Evolutionary conservation across 2,329 filamentous ascomycete species (phyloP).

Genomic region (Plenodomus biglobosus): DNA sequence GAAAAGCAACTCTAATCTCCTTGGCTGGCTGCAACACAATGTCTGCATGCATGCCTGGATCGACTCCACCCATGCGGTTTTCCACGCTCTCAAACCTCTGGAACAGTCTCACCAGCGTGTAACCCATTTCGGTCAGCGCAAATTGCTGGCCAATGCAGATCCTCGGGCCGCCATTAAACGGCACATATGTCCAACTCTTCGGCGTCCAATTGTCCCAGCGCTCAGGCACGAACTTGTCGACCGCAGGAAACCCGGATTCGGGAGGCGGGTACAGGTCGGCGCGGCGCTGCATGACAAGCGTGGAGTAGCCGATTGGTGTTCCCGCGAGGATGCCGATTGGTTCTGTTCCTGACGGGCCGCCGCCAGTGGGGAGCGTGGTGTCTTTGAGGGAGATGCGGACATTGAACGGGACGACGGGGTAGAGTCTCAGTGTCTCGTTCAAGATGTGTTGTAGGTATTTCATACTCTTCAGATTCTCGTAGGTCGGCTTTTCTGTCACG

Average conservation of each 20-base stretch:
- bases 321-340: constrained; percentile 50
- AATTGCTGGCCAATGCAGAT: constrained; percentile 58
- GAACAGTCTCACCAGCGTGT: constrained; percentile 51
- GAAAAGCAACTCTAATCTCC: constrained; percentile 45
- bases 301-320: constrained; percentile 52
- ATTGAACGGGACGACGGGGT: constrained; percentile 55
- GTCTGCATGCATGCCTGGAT: constrained; percentile 49
- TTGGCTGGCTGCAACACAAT: constrained; percentile 52
- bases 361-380: constrained; percentile 53
- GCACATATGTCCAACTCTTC: constrained; percentile 52
- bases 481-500: constrained; percentile 61
- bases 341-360: constrained; percentile 48
- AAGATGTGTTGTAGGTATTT: constrained; percentile 61
- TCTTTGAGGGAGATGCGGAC: constrained; percentile 51
- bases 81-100: constrained; percentile 50
- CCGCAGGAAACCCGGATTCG: constrained; percentile 45
- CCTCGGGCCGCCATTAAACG: constrained; percentile 53
- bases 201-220: constrained; percentile 51
- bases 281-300: constrained; percentile 54
- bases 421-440: constrained; percentile 48
- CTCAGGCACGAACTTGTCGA: constrained; percentile 51
- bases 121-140: constrained; percentile 54
- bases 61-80: constrained; percentile 40
- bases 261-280: constrained; percentile 51
- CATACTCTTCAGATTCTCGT: constrained; percentile 83